Conservation (phyloP, 768 basidiomycete genomes). For the Rhodotorula paludigena region DNA sequence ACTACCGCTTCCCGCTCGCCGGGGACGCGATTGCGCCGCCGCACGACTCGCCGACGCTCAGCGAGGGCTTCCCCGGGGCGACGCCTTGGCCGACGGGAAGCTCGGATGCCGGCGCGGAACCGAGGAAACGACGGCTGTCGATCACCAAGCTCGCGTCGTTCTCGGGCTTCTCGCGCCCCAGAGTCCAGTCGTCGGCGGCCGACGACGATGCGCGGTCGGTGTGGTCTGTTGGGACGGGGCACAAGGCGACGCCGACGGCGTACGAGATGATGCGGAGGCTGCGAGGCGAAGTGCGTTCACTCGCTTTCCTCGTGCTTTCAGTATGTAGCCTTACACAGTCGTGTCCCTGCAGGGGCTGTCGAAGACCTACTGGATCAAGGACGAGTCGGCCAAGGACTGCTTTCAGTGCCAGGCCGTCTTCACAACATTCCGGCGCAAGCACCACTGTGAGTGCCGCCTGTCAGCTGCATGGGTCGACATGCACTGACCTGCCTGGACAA, state of each 20-base stretch:
- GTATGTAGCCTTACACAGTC: neutral
- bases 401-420: constrained; percentile 39
- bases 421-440: constrained; percentile 36
- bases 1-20: neutral
- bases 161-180: constrained; percentile 16
- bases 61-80: neutral
- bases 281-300: constrained; percentile 3
- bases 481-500: too few species aligned
- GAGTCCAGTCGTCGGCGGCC: neutral
- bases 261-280: neutral
- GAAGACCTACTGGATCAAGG: constrained; percentile 98
- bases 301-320: neutral
- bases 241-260: neutral
- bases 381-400: constrained; percentile 80
- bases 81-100: too few species aligned
- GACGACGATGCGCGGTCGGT: constrained; percentile 20
- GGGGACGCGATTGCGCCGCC: neutral
- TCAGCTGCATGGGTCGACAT: neutral
- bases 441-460: constrained; percentile 32
- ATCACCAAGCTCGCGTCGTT: constrained; percentile 16
- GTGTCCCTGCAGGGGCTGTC: constrained; percentile 52
- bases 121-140: neutral
- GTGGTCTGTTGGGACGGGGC: constrained; percentile 9
- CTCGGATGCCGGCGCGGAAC: neutral
- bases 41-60: neutral